These are phyloP conservation scores for Backusella liffmaniae DNA, from an alignment of 192 early-diverging fungal genomes.

Conservation along the genomic window DNA sequence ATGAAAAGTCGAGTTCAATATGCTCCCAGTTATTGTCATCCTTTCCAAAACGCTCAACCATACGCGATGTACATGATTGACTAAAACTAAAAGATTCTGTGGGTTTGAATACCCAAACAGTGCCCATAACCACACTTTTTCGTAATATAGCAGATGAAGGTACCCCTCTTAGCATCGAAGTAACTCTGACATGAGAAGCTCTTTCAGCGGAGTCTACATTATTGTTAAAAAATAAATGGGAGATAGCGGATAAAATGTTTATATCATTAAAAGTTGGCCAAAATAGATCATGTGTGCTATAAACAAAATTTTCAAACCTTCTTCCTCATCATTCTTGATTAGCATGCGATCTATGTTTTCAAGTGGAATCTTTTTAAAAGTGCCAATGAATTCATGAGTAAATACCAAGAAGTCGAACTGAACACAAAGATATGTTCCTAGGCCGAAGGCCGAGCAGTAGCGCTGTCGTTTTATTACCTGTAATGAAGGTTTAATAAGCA, in stretches of 20 bases:
- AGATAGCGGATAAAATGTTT: neutral
- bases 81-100: constrained; percentile 59
- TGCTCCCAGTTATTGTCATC: constrained; percentile 83
- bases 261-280: neutral
- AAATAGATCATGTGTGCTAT: neutral
- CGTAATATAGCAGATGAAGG: constrained; percentile 76
- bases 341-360: constrained; percentile 43
- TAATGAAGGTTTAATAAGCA: neutral
- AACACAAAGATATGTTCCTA: constrained; percentile 86
- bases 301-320: neutral
- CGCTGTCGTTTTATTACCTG: constrained; percentile 85
- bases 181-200: constrained; percentile 13
- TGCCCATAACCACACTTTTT: constrained; percentile 88
- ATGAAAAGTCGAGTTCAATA: constrained; percentile 53
- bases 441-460: constrained; percentile 81
- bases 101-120: constrained; percentile 83
- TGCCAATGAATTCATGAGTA: constrained; percentile 90
- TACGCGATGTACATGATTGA: constrained; percentile 72
- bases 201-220: neutral
- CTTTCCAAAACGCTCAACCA: constrained; percentile 87
- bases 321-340: neutral
- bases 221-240: neutral
- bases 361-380: constrained; percentile 68
- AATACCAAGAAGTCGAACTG: constrained; percentile 92
- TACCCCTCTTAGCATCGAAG: constrained; percentile 49